Conservation (phyloP, 2,329 filamentous ascomycete genomes). For the Lachnellula occidentalis region DNA sequence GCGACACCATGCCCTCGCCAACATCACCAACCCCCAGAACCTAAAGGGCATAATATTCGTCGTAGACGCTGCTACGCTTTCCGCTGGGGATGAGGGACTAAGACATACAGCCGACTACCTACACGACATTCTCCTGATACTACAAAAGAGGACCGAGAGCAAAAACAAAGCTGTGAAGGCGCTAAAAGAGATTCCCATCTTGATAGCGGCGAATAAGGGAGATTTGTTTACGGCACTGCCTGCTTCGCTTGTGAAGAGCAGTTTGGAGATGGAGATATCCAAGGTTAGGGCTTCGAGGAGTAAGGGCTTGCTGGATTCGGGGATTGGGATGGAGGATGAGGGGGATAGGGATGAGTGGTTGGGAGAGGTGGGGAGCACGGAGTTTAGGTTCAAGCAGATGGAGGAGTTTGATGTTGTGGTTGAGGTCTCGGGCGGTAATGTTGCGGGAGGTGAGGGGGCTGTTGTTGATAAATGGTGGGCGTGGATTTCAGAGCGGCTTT, state of each 20-base stretch:
- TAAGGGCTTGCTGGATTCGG: slow-evolving; percentile 77
- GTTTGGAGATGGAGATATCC: slow-evolving; percentile 75
- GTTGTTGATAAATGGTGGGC: background rate
- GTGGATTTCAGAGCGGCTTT: background rate
- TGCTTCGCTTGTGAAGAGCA: slow-evolving; percentile 64
- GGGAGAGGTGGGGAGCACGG: slow-evolving; percentile 70
- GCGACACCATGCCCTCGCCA: slow-evolving; percentile 60
- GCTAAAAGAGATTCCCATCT: slow-evolving; percentile 60
- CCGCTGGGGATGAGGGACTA: slow-evolving; percentile 51
- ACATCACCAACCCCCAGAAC: slow-evolving; percentile 41
- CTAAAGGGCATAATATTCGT: slow-evolving; percentile 77
- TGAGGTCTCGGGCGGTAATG: slow-evolving; percentile 10
- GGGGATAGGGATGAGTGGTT: slow-evolving; percentile 81
- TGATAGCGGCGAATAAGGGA: slow-evolving; percentile 90
- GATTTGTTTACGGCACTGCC: slow-evolving; percentile 93
- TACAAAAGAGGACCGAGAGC: slow-evolving; percentile 67
- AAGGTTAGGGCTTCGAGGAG: slow-evolving; percentile 70
- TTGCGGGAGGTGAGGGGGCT: background rate
- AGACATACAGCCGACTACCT: slow-evolving; percentile 76
- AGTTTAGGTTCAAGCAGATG: slow-evolving; percentile 62
- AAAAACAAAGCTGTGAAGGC: slow-evolving; percentile 50
- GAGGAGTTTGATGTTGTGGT: slow-evolving; percentile 45
- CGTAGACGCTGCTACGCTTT: slow-evolving; percentile 73
- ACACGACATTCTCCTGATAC: slow-evolving; percentile 76
- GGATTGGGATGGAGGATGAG: slow-evolving; percentile 59